phyloP scores from a whole-genome alignment of 352 stramenopile species.

The Phytophthora boehmeriae region DNA sequence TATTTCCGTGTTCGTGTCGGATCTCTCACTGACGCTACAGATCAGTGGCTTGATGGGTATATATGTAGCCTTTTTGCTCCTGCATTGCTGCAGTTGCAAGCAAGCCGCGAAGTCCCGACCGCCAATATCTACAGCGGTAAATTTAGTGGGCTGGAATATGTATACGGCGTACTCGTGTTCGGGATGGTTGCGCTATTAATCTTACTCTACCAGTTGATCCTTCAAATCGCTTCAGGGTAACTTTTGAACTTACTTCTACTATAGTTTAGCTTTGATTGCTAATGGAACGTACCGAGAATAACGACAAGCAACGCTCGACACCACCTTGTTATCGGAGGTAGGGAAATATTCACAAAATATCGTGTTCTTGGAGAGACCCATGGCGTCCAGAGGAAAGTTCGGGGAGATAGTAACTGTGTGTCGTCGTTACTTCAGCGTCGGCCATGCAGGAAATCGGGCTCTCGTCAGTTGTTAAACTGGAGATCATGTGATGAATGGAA shows the following conservation, averaged over 20 bases:
- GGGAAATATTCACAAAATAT: no score
- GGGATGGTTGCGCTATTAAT: slow-evolving; percentile 63
- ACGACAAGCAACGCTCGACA: no score
- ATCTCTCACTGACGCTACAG: slow-evolving; percentile 88
- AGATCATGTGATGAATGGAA: no score
- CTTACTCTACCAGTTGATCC: slow-evolving; percentile 63
- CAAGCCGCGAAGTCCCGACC: slow-evolving; percentile 50
- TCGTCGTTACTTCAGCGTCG: no score
- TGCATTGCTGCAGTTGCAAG: slow-evolving; percentile 67
- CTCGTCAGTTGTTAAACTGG: no score
- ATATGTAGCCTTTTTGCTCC: slow-evolving; percentile 84
- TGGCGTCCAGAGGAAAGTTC: no score
- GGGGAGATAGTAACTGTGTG: no score
- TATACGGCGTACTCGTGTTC: slow-evolving; percentile 73
- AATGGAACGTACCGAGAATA: no score
- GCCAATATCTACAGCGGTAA: slow-evolving; percentile 66
- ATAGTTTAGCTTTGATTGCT: no score
- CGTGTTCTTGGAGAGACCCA: no score
- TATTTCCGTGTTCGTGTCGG: slow-evolving; percentile 79
- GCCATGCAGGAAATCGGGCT: no score
- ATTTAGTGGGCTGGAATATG: slow-evolving; percentile 62
- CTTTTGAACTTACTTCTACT: not conserved
- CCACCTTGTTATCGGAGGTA: no score
- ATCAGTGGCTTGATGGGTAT: slow-evolving; percentile 81
- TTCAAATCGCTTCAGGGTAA: slow-evolving; percentile 36